A percentile compares a stretch with the other conserved stretches of the same genome.
phyloP scores from a whole-genome alignment of 371 early-diverging fungal genomes.

The Circinella umbellata region DNA sequence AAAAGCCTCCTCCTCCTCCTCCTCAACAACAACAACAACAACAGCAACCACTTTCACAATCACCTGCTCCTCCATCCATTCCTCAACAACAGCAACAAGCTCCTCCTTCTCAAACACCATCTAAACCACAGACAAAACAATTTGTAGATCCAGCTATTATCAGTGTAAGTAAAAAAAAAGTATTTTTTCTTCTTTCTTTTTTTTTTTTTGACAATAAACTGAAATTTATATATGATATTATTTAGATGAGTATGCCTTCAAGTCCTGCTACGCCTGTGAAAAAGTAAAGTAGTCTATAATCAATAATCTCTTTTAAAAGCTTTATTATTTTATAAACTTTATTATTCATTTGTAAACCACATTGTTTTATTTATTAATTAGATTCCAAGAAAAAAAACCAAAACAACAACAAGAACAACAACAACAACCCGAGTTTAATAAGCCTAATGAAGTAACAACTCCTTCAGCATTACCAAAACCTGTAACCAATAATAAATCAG shows the following conservation, averaged over 20 bases:
- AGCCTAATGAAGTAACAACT: slow-evolving; percentile 7
- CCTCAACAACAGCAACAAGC: background rate
- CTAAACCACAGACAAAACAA: background rate
- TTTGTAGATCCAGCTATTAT: slow-evolving; percentile 36
- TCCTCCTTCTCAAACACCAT: background rate
- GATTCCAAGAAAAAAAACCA: too few relatives aligned
- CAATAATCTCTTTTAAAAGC: too few relatives aligned
- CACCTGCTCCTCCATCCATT: background rate
- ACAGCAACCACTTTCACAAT: background rate
- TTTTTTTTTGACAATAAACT: background rate
- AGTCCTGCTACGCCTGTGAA: slow-evolving; percentile 1
- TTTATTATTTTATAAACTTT: too few relatives aligned
- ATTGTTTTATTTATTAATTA: too few relatives aligned
- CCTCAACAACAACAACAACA: slow-evolving; percentile 4
- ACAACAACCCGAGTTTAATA: background rate
- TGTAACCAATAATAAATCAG: too few relatives aligned
- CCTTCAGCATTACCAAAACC: background rate
- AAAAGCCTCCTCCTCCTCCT: background rate
- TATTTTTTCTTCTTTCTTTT: background rate
- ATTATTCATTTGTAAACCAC: too few relatives aligned
- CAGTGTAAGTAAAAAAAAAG: slow-evolving; percentile 17
- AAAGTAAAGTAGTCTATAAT: background rate
- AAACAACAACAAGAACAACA: too few relatives aligned
- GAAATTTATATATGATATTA: background rate
- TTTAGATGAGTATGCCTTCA: background rate